Conservation (phyloP, 2,329 filamentous ascomycete genomes). For the Xylaria sp. region DNA sequence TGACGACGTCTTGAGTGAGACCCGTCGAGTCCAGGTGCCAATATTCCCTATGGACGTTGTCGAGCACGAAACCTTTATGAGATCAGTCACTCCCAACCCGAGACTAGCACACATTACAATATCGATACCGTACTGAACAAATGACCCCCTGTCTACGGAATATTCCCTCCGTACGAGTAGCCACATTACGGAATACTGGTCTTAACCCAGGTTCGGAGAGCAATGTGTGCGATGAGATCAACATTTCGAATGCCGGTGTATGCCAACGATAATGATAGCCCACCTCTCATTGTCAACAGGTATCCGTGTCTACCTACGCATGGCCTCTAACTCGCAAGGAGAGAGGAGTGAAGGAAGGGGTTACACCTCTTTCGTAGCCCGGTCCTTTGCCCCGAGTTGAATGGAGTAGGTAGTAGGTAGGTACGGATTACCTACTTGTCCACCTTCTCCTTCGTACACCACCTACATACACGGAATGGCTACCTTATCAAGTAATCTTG, state of each 20-base stretch:
- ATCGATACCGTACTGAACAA: too few species aligned
- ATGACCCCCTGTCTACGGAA: too few species aligned
- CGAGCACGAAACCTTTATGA: background rate
- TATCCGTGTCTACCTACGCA: background rate
- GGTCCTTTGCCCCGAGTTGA: conserved; percentile 4
- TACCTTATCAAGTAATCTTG: too few species aligned
- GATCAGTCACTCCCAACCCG: background rate
- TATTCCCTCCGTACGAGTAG: too few species aligned
- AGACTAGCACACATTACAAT: too few species aligned
- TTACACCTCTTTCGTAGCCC: conserved; percentile 10
- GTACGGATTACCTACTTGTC: background rate
- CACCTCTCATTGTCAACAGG: background rate
- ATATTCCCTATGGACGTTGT: too few species aligned
- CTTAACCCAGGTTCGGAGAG: background rate
- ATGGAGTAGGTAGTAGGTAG: background rate
- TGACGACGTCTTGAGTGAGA: background rate
- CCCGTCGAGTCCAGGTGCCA: background rate
- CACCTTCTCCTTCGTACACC: background rate
- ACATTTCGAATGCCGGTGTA: background rate
- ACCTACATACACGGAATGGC: background rate
- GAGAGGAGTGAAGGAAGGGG: too few species aligned
- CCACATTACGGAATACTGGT: background rate
- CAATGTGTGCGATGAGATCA: background rate
- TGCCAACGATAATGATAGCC: background rate
- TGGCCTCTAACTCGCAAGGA: background rate